phyloP scores from a whole-genome alignment of 371 early-diverging fungal species.

The Coemansia sp. region DNA sequence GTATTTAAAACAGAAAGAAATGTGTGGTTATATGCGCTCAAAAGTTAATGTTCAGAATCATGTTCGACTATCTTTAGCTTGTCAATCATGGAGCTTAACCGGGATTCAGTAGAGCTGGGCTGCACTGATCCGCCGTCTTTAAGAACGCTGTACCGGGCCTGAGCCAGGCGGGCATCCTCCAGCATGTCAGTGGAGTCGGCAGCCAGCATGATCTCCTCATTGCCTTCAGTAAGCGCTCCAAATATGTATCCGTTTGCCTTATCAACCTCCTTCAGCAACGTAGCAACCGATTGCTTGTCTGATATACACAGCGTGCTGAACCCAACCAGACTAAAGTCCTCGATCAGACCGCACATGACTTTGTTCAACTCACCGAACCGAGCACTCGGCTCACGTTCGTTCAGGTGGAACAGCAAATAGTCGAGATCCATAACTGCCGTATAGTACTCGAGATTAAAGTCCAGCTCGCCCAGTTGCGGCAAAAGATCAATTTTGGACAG shows the following conservation, averaged over 20 bases:
- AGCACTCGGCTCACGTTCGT: constrained; percentile 58
- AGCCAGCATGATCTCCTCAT: constrained; percentile 69
- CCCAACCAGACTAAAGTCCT: constrained; percentile 87
- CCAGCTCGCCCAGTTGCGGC: constrained; percentile 69
- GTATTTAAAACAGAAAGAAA: too few species aligned
- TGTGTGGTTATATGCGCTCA: too few species aligned
- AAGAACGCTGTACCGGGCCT: constrained; percentile 32
- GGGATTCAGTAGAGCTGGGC: not conserved
- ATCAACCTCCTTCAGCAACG: constrained; percentile 78
- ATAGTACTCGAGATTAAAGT: constrained; percentile 89
- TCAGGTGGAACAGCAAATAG: constrained; percentile 71
- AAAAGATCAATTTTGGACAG: constrained; percentile 94
- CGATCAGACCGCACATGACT: constrained; percentile 84
- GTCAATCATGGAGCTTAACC: constrained; percentile 7
- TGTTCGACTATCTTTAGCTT: constrained; percentile 10
- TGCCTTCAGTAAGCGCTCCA: constrained; percentile 78
- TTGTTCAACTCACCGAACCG: constrained; percentile 74
- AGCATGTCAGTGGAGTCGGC: constrained; percentile 47
- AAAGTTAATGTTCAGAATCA: not conserved
- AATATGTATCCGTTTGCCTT: constrained; percentile 92
- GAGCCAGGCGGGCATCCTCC: constrained; percentile 47
- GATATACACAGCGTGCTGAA: constrained; percentile 87
- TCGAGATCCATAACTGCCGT: constrained; percentile 89
- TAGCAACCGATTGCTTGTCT: constrained; percentile 81
- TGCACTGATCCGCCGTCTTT: not conserved